Evolutionary conservation across 768 basidiomycete genomes (phyloP), one percentile per base, ranked within the genome.

Genomic region (Panellus pusillus): DNA sequence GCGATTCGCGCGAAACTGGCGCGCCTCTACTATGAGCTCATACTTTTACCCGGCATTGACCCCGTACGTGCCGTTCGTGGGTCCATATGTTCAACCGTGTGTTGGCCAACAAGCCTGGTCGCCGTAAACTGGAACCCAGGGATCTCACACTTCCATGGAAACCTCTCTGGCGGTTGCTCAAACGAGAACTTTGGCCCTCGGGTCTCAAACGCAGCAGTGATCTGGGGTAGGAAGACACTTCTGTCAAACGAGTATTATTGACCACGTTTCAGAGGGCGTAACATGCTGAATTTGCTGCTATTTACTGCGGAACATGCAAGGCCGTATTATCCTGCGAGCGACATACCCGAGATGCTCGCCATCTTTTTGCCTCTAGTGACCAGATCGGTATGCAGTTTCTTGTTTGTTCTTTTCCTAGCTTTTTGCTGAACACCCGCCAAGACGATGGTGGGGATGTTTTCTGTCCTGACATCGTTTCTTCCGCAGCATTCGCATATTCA

Each of bases 181-280:
- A 86, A 70, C 87, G 83, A 66, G 90, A 92, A 60, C 65, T 92
- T 0, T 89, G 86, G 80, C 81, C 82, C 6, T 89, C 87, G 70
- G 52, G 55, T 24, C 51, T 49, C 15, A 78, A 79, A 50, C 76
- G 84, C 60, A 73, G 81, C 61, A 72, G 81, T 18, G 85, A 87
- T 55, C 66, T 75, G 20, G 77, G 80, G 85, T 88, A 68, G 63
- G 81, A 68, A 11, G 45, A 55, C 47, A 27, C 35, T 27, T 40
- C 28, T 50, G 17, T 19, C 32, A 28, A 40, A 48, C 44, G 24
- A 19, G 42, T 31, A n/a, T 47, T 19, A 39, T 44, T 52, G 59
- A 44, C 35, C 24, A 47, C 47, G 38, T n/a, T 54, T 45, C 40
- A 57, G 56, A 57, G 81, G 82, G 50, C 79, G 87, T 50, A 84